phyloP scores from a whole-genome alignment of 331 rosid genomes.

The Spiraea crenata region DNA sequence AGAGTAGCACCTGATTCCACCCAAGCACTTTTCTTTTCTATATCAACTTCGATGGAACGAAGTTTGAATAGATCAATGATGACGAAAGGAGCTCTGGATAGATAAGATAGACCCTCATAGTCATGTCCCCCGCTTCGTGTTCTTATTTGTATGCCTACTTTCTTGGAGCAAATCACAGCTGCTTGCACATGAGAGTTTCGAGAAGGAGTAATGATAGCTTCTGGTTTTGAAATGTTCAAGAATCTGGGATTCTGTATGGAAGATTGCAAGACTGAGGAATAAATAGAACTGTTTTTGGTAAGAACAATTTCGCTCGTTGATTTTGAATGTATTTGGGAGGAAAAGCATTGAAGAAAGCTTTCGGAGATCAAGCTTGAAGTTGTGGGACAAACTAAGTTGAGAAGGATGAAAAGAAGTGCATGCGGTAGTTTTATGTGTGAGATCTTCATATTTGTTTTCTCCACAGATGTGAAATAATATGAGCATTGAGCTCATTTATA shows the following conservation, averaged over 20 bases:
- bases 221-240: slow-evolving; percentile 27
- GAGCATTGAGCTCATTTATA: not conserved
- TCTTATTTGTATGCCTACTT: slow-evolving; percentile 19
- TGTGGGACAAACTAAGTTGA: not conserved
- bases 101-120: slow-evolving; percentile 33
- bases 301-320: not conserved
- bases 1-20: slow-evolving; percentile 25
- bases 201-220: slow-evolving; percentile 28
- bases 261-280: slow-evolving; percentile 13
- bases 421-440: not conserved
- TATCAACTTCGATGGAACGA: slow-evolving; percentile 9
- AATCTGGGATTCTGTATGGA: slow-evolving; percentile 16
- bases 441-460: not conserved
- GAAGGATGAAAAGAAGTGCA: not conserved
- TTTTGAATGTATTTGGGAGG: not conserved
- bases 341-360: slow-evolving; percentile 3
- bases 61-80: slow-evolving; percentile 25
- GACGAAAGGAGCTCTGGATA: slow-evolving; percentile 23
- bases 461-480: not conserved
- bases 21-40: slow-evolving; percentile 10
- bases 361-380: not conserved
- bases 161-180: slow-evolving; percentile 29
- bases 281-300: slow-evolving; percentile 4
- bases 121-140: slow-evolving; percentile 33
- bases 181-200: slow-evolving; percentile 29